Conservation (phyloP, 306 rosid species). For the Quercus robur region DNA sequence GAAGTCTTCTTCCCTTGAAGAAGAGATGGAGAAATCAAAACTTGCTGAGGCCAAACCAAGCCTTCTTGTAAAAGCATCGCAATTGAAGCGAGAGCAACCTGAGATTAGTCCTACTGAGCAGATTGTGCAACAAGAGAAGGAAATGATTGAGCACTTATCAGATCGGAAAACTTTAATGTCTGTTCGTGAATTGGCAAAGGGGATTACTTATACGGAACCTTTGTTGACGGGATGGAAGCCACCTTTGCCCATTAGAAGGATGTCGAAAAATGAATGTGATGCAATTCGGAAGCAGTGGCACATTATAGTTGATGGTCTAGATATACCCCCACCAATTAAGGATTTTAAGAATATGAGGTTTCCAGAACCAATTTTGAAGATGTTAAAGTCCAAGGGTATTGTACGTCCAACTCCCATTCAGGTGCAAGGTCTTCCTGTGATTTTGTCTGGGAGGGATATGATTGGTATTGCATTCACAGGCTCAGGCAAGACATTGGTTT, state of each 20-base stretch:
- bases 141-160: constrained; percentile 83
- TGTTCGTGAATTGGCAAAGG: constrained; percentile 90
- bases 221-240: constrained; percentile 91
- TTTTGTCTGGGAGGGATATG: constrained; percentile 86
- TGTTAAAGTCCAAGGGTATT: constrained; percentile 73
- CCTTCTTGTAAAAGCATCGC: constrained; percentile 75
- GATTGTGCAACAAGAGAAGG: constrained; percentile 81
- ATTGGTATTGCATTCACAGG: constrained; percentile 97
- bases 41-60: constrained; percentile 75
- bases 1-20: constrained; percentile 52
- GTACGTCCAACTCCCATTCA: constrained; percentile 96
- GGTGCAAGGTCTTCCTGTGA: constrained; percentile 95
- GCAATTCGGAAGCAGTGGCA: constrained; percentile 86
- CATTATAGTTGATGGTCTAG: constrained; percentile 80
- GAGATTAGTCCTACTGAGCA: constrained; percentile 79
- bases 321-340: constrained; percentile 77
- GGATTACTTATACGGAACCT: constrained; percentile 81
- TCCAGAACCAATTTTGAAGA: constrained; percentile 83
- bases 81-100: constrained; percentile 79
- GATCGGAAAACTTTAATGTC: constrained; percentile 87
- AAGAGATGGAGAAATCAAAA: constrained; percentile 58
- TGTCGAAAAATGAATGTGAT: constrained; percentile 62
- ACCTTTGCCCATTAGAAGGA: constrained; percentile 69
- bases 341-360: constrained; percentile 89
- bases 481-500: constrained; percentile 83